These are phyloP conservation scores for Dryadomyces sulphureus DNA, from an alignment of 2,329 filamentous ascomycete species.

Conservation along the genomic window DNA sequence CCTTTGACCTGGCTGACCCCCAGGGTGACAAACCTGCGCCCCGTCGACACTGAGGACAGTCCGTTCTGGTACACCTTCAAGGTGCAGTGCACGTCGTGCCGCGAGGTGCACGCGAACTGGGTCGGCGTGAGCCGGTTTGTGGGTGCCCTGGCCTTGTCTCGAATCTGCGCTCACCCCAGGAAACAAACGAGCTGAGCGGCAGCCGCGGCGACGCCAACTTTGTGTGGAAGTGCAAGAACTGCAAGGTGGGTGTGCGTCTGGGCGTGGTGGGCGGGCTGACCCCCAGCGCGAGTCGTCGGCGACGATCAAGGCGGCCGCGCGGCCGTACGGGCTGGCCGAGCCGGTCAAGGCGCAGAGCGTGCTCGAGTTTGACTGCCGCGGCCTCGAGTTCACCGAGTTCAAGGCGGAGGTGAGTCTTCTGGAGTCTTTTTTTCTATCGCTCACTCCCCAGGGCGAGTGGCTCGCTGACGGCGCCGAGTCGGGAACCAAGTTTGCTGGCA, in stretches of 20 bases:
- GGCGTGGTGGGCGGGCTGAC: background rate
- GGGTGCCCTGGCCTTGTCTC: slow-evolving; percentile 18
- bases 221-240: slow-evolving; percentile 98
- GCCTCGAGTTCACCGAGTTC: slow-evolving; percentile 83
- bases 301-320: slow-evolving; percentile 61
- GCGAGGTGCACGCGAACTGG: slow-evolving; percentile 76
- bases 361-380: slow-evolving; percentile 84
- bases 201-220: slow-evolving; percentile 96
- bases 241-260: slow-evolving; percentile 49
- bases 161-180: slow-evolving; percentile 32
- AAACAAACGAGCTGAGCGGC: slow-evolving; percentile 78
- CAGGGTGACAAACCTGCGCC: slow-evolving; percentile 82
- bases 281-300: slow-evolving; percentile 79
- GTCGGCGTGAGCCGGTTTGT: slow-evolving; percentile 83
- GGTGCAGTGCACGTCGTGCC: slow-evolving; percentile 95
- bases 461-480: slow-evolving; percentile 70
- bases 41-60: slow-evolving; percentile 62
- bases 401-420: slow-evolving; percentile 54
- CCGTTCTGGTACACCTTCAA: slow-evolving; percentile 97
- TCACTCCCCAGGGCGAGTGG: slow-evolving; percentile 60
- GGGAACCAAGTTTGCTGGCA: slow-evolving; percentile 61
- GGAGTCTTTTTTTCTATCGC: background rate
- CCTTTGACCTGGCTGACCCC: slow-evolving; percentile 1
- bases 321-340: slow-evolving; percentile 54
- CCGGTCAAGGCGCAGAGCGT: slow-evolving; percentile 66